phyloP scores from a whole-genome alignment of 2,329 filamentous ascomycete genomes.

The Rutstroemia sp. region DNA sequence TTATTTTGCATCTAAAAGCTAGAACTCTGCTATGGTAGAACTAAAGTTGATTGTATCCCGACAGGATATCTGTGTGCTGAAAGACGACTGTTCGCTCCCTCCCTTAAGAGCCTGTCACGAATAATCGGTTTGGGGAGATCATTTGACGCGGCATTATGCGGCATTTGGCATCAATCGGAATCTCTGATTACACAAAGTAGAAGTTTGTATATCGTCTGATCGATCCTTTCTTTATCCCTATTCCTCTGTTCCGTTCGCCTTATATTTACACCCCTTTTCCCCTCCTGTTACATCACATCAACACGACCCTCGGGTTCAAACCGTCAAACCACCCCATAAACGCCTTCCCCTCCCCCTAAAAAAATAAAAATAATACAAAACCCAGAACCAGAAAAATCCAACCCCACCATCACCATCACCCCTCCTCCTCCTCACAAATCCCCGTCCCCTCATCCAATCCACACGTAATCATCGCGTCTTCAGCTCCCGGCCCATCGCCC shows the following conservation, averaged over 20 bases:
- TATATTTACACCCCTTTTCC: not conserved
- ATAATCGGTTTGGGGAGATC: not conserved
- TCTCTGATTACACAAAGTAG: not conserved
- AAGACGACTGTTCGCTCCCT: not conserved
- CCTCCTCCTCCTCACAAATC: not conserved
- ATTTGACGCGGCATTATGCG: not conserved
- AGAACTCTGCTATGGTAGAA: not conserved
- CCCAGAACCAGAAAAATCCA: too few relatives aligned
- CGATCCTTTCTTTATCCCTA: not conserved
- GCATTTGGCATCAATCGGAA: not conserved
- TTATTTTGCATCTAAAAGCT: not conserved
- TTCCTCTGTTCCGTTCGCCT: not conserved
- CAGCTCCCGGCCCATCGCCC: not conserved
- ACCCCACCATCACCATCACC: too few relatives aligned
- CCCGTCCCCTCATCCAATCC: not conserved
- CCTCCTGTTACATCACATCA: not conserved
- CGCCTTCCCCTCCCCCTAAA: too few relatives aligned
- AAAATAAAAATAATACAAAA: too few relatives aligned
- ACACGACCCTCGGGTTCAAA: too few relatives aligned
- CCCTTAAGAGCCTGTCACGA: not conserved
- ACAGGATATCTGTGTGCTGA: not conserved
- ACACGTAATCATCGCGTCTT: conserved; percentile 1
- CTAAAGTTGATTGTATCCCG: not conserved
- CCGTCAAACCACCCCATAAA: too few relatives aligned
- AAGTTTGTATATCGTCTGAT: not conserved